Base-by-base conservation (phyloP, 1,284 basidiomycete species). In the Ganoderma sp. region DNA sequence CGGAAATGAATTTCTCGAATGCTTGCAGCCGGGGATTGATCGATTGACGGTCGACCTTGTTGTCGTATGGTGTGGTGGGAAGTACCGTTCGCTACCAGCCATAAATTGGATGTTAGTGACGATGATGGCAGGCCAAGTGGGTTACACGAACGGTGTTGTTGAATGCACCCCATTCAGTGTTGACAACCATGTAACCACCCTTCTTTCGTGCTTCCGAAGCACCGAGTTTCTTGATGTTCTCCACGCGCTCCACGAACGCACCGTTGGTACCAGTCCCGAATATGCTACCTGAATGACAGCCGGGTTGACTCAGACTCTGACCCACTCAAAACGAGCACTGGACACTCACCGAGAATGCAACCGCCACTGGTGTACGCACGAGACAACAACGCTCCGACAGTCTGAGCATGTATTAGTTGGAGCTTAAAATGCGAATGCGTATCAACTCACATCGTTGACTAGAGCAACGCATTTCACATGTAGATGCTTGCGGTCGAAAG, bases 221-320 rank as follows among this genome's bases (percentile, higher is more conserved):
- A 22, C 87, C 87, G 4, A 97, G 83, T 81, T 99, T 99, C 60
- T 85, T 90, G 77, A 99, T 91, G 67, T 94, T 96, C 64, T 87
- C 81, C 6, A 97, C 85, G 74, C 93, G 86, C 79, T 99, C 97
- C 58, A 99, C 88, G 81, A 97, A 99, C 12, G 97, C 98, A 57
- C 97, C 97, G 78, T 99, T 99, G 8, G 98, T 99, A 12, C 97
- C 98, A 0, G 98, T 99, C 34, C 97, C 97, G 77, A 99, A 99
- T 77, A 99, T 99, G 71, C 91, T 92, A 61, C 80, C 78, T 80
- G 60, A 28, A 42, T 37, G 2, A 58, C 34, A 34, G 39, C 54
- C 61, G 5, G 39, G 39, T 7, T 10, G 39, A 25, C 15, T 60
- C 19, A 60, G 58, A 43, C 17, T 22, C 14, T 4, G 10, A 7